phyloP scores from a whole-genome alignment of 2,329 filamentous ascomycete genomes.

The Calonectria hawksworthii region DNA sequence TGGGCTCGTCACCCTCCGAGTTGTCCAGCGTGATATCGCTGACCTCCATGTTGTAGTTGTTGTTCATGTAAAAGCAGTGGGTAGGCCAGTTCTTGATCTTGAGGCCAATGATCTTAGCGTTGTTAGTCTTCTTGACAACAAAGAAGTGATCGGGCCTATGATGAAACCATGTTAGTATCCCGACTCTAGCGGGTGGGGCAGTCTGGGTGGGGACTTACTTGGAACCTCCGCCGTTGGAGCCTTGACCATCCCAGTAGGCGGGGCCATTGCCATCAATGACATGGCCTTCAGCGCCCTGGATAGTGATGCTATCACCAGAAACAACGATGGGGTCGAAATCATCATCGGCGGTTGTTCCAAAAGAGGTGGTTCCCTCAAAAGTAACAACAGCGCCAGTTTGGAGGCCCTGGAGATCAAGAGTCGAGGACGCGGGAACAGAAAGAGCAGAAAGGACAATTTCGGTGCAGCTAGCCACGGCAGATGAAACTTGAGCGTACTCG shows the following conservation, averaged over 20 bases:
- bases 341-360: conserved; percentile 23
- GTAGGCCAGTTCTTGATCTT: conserved; percentile 55
- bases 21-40: conserved; percentile 54
- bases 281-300: conserved; percentile 63
- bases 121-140: conserved; percentile 55
- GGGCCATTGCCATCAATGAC: conserved; percentile 68
- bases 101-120: conserved; percentile 50
- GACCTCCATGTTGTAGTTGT: conserved; percentile 48
- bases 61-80: conserved; percentile 54
- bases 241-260: conserved; percentile 71
- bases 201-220: conserved; percentile 58
- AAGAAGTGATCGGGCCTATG: conserved; percentile 62
- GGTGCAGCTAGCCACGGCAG: conserved; percentile 23
- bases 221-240: conserved; percentile 67
- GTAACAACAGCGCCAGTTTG: conserved; percentile 25
- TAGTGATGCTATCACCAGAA: conserved; percentile 66
- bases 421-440: conserved; percentile 24
- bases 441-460: conserved; percentile 23
- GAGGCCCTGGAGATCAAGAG: conserved; percentile 23
- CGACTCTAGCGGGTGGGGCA: no score
- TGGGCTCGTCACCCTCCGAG: conserved; percentile 47
- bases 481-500: conserved; percentile 23
- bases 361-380: conserved; percentile 23
- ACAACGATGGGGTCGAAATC: conserved; percentile 60
- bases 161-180: neutral